Evolutionary conservation across 495 filamentous ascomycete species (phyloP).

Genomic region (Trypethelium eluteriae): DNA sequence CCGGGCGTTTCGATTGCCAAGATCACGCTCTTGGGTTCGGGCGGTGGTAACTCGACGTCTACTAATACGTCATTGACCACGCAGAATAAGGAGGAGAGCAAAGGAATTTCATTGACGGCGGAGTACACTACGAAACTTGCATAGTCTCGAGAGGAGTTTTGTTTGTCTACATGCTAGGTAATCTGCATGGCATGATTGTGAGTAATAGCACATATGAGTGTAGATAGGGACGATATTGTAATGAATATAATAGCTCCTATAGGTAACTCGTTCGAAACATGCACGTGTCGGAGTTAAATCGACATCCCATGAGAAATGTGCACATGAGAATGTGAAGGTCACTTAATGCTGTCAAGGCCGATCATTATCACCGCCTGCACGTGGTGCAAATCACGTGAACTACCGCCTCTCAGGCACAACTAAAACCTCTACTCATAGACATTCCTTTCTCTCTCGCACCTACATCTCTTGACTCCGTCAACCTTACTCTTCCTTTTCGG

Average conservation of each 20-base stretch:
- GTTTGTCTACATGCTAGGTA: neutral
- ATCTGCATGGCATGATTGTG: neutral
- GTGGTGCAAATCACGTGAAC: no score
- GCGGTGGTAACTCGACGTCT: constrained; percentile 7
- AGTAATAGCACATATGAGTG: neutral
- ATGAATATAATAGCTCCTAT: neutral
- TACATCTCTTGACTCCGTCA: no score
- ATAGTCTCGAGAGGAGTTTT: neutral
- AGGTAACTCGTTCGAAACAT: neutral
- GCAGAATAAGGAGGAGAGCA: neutral
- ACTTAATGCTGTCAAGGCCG: no score
- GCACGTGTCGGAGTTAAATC: neutral
- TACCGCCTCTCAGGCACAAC: no score
- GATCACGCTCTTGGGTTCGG: constrained; percentile 23
- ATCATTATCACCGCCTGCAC: no score
- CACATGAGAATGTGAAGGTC: no score
- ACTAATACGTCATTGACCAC: neutral
- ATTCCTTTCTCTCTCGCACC: no score
- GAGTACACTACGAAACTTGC: neutral
- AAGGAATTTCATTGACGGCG: neutral
- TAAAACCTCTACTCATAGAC: no score
- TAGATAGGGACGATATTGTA: neutral
- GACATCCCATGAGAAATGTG: neutral
- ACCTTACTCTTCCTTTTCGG: no score
- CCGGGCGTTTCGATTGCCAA: constrained; percentile 20